Conservation (phyloP, 345 rosid species). For the Dimocarpus longan region DNA sequence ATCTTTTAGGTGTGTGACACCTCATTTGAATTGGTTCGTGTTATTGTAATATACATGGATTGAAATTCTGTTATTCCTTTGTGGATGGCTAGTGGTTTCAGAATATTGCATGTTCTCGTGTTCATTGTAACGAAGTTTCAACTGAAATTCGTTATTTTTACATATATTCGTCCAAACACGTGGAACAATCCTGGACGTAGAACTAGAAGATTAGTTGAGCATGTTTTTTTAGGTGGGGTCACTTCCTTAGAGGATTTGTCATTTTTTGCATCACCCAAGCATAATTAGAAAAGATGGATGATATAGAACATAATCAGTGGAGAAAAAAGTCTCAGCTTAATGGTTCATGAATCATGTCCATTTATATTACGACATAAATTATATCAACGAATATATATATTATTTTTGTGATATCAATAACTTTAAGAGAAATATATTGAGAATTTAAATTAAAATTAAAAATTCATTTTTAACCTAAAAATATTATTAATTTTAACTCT, state of each 20-base stretch:
- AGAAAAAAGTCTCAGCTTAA: neutral
- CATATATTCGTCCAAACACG: constrained; percentile 4
- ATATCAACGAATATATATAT: too few relatives aligned
- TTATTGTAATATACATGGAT: neutral
- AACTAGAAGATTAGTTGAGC: constrained; percentile 4
- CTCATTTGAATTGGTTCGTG: constrained; percentile 7
- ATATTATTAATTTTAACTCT: too few relatives aligned
- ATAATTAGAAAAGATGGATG: neutral
- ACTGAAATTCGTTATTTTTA: constrained; percentile 1
- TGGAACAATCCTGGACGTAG: constrained; percentile 12
- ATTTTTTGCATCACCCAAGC: constrained; percentile 6
- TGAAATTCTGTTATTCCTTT: neutral
- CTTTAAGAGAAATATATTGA: too few relatives aligned
- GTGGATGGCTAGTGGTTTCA: neutral
- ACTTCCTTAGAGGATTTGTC: neutral
- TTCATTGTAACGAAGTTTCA: neutral
- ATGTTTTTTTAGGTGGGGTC: neutral
- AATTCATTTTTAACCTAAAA: too few relatives aligned
- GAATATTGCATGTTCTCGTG: constrained; percentile 4
- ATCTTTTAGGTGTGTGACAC: constrained; percentile 19
- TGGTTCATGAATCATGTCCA: too few relatives aligned
- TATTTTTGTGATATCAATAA: too few relatives aligned
- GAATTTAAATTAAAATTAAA: too few relatives aligned
- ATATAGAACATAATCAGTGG: neutral
- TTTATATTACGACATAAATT: too few relatives aligned